Evolutionary conservation across 202 grass and related monocot genomes (phyloP).

Genomic region (Alloteropsis angusta): DNA sequence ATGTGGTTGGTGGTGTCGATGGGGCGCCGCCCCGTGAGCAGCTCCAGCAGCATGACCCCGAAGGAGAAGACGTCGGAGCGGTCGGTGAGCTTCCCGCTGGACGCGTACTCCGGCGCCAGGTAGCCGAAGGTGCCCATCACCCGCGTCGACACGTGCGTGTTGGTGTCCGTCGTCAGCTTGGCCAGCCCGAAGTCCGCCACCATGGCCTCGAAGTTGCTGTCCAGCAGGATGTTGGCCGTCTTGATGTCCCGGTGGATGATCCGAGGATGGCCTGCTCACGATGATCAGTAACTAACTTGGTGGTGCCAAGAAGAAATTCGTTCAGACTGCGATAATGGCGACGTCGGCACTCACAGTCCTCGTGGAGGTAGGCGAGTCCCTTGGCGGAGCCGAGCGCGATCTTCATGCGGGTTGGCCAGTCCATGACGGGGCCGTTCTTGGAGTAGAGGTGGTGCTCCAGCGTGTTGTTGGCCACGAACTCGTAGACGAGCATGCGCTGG

Average conservation of each 20-base stretch:
- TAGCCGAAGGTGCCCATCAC: constrained; percentile 85
- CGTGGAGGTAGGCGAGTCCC: constrained; percentile 43
- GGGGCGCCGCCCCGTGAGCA: constrained; percentile 46
- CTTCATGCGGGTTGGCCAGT: constrained; percentile 24
- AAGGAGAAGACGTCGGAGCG: constrained; percentile 79
- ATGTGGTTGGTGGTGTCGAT: constrained; percentile 29
- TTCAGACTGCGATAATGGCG: no score
- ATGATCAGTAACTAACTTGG: no score
- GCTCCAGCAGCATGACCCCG: constrained; percentile 76
- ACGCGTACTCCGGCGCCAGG: constrained; percentile 71
- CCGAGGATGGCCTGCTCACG: constrained; percentile 24
- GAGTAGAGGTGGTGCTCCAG: constrained; percentile 46
- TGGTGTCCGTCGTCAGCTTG: constrained; percentile 40
- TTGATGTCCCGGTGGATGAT: constrained; percentile 62
- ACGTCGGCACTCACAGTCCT: constrained; percentile 29
- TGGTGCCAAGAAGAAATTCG: no score
- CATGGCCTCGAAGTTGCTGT: constrained; percentile 46
- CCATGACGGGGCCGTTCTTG: neutral
- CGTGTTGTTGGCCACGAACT: constrained; percentile 51
- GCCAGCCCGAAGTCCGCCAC: constrained; percentile 46
- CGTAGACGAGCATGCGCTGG: constrained; percentile 49
- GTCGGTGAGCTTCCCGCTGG: constrained; percentile 59
- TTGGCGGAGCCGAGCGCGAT: constrained; percentile 37
- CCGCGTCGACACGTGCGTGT: constrained; percentile 70
- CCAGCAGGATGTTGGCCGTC: constrained; percentile 47